These are phyloP conservation scores for Candida koratica DNA, from an alignment of 805 yeast species.

Conservation along the genomic window DNA sequence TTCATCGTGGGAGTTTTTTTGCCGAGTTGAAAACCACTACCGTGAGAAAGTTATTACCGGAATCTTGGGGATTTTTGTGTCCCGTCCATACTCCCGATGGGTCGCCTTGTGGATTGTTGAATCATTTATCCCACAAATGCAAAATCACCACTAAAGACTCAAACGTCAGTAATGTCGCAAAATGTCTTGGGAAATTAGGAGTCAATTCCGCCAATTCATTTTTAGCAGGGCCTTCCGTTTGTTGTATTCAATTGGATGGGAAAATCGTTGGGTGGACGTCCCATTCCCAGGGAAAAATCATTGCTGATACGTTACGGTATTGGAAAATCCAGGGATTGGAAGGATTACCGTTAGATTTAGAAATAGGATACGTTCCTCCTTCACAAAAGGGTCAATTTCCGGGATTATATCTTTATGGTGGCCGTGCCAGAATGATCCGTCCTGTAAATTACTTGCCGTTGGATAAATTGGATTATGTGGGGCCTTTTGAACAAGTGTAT, in stretches of 20 bases:
- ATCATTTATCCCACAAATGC: conserved; percentile 96
- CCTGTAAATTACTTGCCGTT: conserved; percentile 90
- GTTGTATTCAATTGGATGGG: conserved; percentile 94
- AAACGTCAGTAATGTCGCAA: conserved; percentile 71
- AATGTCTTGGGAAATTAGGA: conserved; percentile 65
- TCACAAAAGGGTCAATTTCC: conserved; percentile 95
- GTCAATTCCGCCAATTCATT: conserved; percentile 74
- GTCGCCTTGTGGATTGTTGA: conserved; percentile 96
- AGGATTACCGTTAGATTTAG: conserved; percentile 81
- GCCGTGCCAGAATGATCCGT: conserved; percentile 91
- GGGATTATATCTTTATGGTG: conserved; percentile 87
- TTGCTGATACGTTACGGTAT: conserved; percentile 85
- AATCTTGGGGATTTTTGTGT: conserved; percentile 98
- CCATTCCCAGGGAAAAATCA: conserved; percentile 78
- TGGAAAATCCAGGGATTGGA: conserved; percentile 85
- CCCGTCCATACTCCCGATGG: conserved; percentile 99
- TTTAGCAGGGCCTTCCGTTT: conserved; percentile 82
- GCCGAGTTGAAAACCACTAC: conserved; percentile 97
- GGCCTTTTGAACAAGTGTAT: conserved; percentile 97
- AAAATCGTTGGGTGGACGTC: conserved; percentile 90
- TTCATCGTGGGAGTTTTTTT: conserved; percentile 98
- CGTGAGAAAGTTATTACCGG: conserved; percentile 93
- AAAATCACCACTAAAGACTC: conserved; percentile 71
- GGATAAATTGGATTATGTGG: conserved; percentile 79
- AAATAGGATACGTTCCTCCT: conserved; percentile 96